These are phyloP conservation scores for Microbotryum intermedium DNA, from an alignment of 1,284 basidiomycete genomes.

Conservation along the genomic window DNA sequence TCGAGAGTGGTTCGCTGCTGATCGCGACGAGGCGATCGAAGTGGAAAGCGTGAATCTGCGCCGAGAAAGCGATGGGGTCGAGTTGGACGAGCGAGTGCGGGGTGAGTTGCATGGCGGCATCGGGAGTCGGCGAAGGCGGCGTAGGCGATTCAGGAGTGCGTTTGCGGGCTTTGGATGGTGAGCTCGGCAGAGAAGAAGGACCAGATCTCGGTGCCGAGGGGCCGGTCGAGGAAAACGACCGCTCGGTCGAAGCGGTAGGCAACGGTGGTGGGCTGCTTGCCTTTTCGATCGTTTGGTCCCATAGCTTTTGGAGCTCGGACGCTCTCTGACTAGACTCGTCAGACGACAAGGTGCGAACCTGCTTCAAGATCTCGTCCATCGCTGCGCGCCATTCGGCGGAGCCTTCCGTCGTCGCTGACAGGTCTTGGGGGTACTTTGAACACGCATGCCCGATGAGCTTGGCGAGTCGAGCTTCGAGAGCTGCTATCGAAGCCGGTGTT, in stretches of 20 bases:
- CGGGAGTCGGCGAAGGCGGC: not conserved
- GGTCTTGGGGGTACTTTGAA: not conserved
- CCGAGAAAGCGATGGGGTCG: slow-evolving; percentile 1
- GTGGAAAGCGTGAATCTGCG: slow-evolving; percentile 4
- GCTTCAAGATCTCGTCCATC: not conserved
- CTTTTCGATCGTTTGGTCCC: not conserved
- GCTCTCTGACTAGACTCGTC: not conserved
- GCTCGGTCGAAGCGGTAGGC: not conserved
- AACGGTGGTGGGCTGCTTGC: not conserved
- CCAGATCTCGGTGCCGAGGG: not conserved
- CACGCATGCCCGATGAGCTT: not conserved
- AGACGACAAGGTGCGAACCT: not conserved
- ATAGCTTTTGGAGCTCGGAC: not conserved
- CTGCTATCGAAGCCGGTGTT: not conserved
- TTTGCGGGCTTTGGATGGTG: slow-evolving; percentile 4
- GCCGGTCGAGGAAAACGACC: not conserved
- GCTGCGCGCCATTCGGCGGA: not conserved
- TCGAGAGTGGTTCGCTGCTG: slow-evolving; percentile 49
- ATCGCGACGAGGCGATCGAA: slow-evolving; percentile 5
- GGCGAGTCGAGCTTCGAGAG: not conserved
- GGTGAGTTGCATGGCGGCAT: not conserved
- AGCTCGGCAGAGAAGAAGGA: not conserved
- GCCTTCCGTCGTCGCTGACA: not conserved
- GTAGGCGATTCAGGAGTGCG: not conserved
- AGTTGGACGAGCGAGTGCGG: not conserved